Conservation (phyloP, 768 basidiomycete genomes). For the Naematelia aurantialba region DNA sequence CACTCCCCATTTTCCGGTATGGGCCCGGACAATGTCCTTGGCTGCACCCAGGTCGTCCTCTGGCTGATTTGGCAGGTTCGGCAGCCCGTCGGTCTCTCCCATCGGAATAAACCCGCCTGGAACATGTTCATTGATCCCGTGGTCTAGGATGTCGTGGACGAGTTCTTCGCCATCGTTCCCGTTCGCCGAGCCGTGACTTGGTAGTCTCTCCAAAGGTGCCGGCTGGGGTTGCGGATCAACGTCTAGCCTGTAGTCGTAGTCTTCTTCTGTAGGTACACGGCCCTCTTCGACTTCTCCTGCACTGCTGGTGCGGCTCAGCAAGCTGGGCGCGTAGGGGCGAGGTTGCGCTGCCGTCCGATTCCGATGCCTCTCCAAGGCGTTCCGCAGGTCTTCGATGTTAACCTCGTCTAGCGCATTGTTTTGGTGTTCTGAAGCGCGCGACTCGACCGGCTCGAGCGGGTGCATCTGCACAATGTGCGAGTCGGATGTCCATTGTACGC, state of each 20-base stretch:
- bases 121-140: conserved; percentile 32
- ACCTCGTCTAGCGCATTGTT: conserved; percentile 28
- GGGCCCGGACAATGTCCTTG: conserved; percentile 47
- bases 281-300: conserved; percentile 12
- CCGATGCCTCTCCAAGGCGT: conserved; percentile 31
- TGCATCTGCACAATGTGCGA: conserved; percentile 42
- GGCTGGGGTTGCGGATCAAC: conserved; percentile 32
- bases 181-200: conserved; percentile 17
- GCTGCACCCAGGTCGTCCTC: conserved; percentile 25
- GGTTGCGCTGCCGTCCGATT: not conserved
- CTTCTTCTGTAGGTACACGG: conserved; percentile 29
- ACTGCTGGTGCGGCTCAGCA: conserved; percentile 15
- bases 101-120: conserved; percentile 57
- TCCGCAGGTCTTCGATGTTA: conserved; percentile 36
- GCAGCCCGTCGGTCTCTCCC: conserved; percentile 64
- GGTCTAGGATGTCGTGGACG: conserved; percentile 19
- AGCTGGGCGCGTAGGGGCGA: conserved; percentile 14
- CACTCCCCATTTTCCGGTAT: conserved; percentile 49
- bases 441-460: conserved; percentile 6
- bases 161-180: conserved; percentile 13
- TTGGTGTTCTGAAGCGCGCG: conserved; percentile 12
- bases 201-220: conserved; percentile 8
- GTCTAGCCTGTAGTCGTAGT: conserved; percentile 49
- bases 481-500: conserved; percentile 46
- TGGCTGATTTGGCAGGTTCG: conserved; percentile 51